Conservation (phyloP, 352 stramenopile species). For the Salisapilia sapeloensis region DNA sequence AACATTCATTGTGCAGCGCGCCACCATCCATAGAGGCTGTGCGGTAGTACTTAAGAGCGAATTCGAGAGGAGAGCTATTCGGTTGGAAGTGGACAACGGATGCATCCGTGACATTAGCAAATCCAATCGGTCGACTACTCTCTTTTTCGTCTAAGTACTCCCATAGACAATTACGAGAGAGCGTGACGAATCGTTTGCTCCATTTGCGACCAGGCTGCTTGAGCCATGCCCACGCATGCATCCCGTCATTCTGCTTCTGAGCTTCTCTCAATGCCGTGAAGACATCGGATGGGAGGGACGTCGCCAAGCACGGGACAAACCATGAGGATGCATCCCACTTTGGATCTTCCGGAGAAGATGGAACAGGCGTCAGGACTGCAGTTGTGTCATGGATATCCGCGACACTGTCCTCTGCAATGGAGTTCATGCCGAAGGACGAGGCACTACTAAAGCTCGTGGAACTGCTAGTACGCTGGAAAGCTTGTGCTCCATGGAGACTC, state of each 20-base stretch:
- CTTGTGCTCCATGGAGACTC: constrained; percentile 52
- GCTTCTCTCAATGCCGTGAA: constrained; percentile 23
- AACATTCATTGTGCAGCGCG: constrained; percentile 34
- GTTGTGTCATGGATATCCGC: constrained; percentile 21
- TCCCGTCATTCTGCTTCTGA: constrained; percentile 12
- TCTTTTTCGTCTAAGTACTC: constrained; percentile 56
- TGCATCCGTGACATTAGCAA: constrained; percentile 59
- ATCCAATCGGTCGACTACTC: constrained; percentile 38
- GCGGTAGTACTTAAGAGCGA: constrained; percentile 38
- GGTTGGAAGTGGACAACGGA: constrained; percentile 26
- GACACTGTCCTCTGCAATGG: constrained; percentile 30
- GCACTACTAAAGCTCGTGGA: constrained; percentile 8
- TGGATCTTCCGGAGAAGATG: too few species aligned
- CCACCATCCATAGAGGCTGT: constrained; percentile 21
- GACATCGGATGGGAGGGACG: constrained; percentile 36
- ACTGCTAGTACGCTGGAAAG: constrained; percentile 17
- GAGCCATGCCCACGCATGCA: constrained; percentile 31
- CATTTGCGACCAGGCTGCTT: constrained; percentile 49
- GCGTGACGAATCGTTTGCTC: constrained; percentile 44
- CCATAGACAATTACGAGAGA: constrained; percentile 59
- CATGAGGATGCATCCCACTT: constrained; percentile 40
- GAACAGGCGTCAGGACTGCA: constrained; percentile 17
- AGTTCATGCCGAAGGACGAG: constrained; percentile 52
- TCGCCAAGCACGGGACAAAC: constrained; percentile 47
- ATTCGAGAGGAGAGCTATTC: constrained; percentile 23